phyloP scores from a whole-genome alignment of 169 alveolate genomes.

The Cryptosporidium sp. region DNA sequence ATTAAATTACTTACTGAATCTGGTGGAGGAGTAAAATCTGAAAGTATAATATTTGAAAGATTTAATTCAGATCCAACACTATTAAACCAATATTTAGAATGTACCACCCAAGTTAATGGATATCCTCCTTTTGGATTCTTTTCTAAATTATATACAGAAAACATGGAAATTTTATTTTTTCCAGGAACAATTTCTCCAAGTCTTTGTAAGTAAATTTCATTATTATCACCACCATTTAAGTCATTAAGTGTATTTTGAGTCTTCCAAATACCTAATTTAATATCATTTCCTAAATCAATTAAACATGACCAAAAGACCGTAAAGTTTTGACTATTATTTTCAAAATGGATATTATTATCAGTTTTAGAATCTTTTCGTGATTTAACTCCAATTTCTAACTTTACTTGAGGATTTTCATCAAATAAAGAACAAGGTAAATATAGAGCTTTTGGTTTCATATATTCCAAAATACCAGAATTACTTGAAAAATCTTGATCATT shows the following conservation, averaged over 20 bases:
- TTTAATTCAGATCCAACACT: constrained; percentile 17
- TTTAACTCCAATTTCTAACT: constrained; percentile 31
- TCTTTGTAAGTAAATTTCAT: not conserved
- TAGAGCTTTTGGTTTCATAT: not conserved
- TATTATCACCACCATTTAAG: too few relatives aligned
- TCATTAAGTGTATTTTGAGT: not conserved
- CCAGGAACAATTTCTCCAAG: constrained; percentile 27
- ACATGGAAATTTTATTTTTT: not conserved
- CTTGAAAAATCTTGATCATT: not conserved
- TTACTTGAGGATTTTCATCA: constrained; percentile 4
- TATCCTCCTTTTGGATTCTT: constrained; percentile 52
- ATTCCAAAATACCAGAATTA: constrained; percentile 34
- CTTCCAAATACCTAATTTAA: constrained; percentile 50
- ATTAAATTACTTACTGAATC: not conserved
- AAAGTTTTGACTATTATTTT: not conserved
- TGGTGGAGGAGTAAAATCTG: constrained; percentile 27
- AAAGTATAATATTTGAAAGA: not conserved
- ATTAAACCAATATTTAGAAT: constrained; percentile 51
- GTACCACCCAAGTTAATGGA: constrained; percentile 35
- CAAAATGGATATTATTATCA: not conserved
- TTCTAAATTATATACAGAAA: constrained; percentile 17
- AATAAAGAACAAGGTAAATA: constrained; percentile 19
- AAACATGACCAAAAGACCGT: constrained; percentile 35
- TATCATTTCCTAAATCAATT: not conserved
- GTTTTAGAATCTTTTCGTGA: not conserved